These are phyloP conservation scores for Globisporangium nodosum DNA, from an alignment of 352 stramenopile species.

Conservation along the genomic window DNA sequence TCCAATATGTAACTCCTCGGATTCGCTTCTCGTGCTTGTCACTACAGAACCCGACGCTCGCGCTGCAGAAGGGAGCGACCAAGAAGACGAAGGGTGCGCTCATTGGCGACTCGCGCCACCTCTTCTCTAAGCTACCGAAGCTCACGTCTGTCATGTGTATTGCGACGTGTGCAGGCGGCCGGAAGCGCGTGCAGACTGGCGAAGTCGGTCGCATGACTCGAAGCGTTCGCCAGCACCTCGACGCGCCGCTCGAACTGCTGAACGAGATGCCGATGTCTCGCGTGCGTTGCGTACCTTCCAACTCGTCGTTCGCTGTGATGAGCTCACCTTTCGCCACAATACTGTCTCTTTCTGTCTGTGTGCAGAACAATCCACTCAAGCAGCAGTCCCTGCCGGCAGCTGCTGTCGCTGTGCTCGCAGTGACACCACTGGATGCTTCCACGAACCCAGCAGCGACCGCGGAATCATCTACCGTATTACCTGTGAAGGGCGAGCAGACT, in stretches of 20 bases:
- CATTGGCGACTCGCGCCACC: background rate
- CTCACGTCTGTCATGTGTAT: background rate
- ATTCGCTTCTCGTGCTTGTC: background rate
- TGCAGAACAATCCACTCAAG: background rate
- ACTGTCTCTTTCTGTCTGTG: background rate
- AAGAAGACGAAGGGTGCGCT: constrained; percentile 71
- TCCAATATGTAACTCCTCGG: background rate
- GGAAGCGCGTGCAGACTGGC: constrained; percentile 40
- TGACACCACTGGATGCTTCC: background rate
- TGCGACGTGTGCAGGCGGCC: constrained; percentile 22
- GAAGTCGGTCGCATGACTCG: constrained; percentile 71
- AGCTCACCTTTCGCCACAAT: background rate
- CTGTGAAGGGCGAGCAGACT: background rate
- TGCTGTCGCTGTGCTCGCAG: background rate
- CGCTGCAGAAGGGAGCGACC: constrained; percentile 50
- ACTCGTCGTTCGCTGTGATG: background rate
- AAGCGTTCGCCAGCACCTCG: constrained; percentile 72
- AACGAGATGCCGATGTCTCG: constrained; percentile 46
- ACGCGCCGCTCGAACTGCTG: constrained; percentile 64
- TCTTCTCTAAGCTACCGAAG: background rate
- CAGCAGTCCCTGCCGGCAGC: background rate
- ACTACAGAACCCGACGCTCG: constrained; percentile 47
- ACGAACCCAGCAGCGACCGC: background rate
- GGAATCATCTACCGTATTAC: background rate
- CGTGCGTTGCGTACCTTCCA: constrained; percentile 22